Evolutionary conservation across 441 rosid species (phyloP).

Genomic region (Euphorbia schlechtendalii): DNA sequence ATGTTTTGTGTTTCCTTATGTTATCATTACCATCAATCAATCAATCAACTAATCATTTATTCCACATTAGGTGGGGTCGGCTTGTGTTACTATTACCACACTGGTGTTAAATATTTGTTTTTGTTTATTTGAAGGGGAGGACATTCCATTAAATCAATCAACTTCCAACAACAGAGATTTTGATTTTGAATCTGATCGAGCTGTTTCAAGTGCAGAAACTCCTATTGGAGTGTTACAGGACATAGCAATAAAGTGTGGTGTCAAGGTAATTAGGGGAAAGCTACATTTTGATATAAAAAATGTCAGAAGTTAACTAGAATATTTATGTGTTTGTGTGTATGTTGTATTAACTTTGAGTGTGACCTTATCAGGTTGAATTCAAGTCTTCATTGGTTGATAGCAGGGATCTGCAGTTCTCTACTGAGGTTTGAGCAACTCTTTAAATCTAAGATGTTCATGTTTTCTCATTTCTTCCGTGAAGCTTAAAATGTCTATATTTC

Average conservation of each 20-base stretch:
- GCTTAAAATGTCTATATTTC: background rate
- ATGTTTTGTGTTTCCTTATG: background rate
- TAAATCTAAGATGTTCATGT: constrained; percentile 15
- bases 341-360: constrained; percentile 9
- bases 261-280: constrained; percentile 49
- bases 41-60: too few species aligned
- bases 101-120: constrained; percentile 18
- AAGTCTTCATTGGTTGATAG: constrained; percentile 57
- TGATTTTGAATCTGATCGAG: constrained; percentile 57
- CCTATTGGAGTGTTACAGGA: constrained; percentile 57
- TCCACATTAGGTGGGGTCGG: too few species aligned
- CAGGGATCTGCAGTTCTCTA: constrained; percentile 65
- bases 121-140: constrained; percentile 49
- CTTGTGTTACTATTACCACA: background rate
- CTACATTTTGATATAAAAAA: constrained; percentile 6
- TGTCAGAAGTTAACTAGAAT: constrained; percentile 6
- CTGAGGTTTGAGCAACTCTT: constrained; percentile 54
- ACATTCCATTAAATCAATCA: constrained; percentile 43
- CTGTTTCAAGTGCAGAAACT: constrained; percentile 50
- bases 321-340: background rate
- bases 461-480: background rate
- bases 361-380: constrained; percentile 68
- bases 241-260: constrained; percentile 80
- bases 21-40: background rate
- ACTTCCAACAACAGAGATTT: constrained; percentile 58